Evolutionary conservation across 768 basidiomycete species (phyloP).

Genomic region (Coprinopsis marcescibilis): DNA sequence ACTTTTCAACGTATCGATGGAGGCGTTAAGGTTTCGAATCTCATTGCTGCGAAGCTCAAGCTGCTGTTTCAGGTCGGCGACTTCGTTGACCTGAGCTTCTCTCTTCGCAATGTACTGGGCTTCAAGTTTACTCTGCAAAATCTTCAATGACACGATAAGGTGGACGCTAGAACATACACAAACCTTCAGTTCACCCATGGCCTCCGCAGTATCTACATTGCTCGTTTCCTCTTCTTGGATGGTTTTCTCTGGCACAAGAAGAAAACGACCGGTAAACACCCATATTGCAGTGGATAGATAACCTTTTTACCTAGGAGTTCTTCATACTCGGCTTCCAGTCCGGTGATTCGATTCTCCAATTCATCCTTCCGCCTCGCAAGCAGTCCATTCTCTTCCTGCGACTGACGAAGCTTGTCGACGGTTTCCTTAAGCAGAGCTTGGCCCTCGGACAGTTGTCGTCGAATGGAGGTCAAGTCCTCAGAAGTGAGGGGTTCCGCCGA

Average conservation of each 20-base stretch:
- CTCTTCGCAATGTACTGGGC: slow-evolving; percentile 90
- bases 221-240: slow-evolving; percentile 85
- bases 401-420: slow-evolving; percentile 81
- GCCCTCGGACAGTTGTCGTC: slow-evolving; percentile 85
- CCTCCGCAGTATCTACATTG: slow-evolving; percentile 76
- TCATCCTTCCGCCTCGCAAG: slow-evolving; percentile 78
- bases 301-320: slow-evolving; percentile 79
- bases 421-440: slow-evolving; percentile 84
- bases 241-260: slow-evolving; percentile 93
- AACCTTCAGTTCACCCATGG: slow-evolving; percentile 89
- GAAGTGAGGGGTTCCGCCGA: slow-evolving; percentile 52
- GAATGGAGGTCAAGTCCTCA: slow-evolving; percentile 76
- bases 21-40: slow-evolving; percentile 74
- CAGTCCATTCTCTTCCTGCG: slow-evolving; percentile 91
- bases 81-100: slow-evolving; percentile 82
- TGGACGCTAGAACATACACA: slow-evolving; percentile 12
- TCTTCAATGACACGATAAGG: slow-evolving; percentile 15
- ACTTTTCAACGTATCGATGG: slow-evolving; percentile 89
- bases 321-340: slow-evolving; percentile 91
- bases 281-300: no score
- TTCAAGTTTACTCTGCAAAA: slow-evolving; percentile 80
- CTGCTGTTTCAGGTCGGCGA: slow-evolving; percentile 82
- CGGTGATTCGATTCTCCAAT: slow-evolving; percentile 72
- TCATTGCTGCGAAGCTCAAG: slow-evolving; percentile 81
- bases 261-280: no score